Evolutionary conservation across 148 eudicot species (phyloP).

Genomic region (Cornus kousa): DNA sequence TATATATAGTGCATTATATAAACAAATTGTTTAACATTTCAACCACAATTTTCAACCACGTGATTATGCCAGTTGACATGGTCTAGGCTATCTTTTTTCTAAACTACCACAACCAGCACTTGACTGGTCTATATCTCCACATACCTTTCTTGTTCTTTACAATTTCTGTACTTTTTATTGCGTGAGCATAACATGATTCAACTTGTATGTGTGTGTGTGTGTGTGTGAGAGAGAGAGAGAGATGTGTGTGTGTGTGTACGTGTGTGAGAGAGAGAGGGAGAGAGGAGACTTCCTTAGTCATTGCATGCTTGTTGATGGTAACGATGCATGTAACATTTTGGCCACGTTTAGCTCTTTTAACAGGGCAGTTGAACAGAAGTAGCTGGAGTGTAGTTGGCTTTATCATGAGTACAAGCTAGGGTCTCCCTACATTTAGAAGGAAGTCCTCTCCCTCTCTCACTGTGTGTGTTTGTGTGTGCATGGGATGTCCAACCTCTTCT

Average conservation of each 20-base stretch:
- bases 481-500: constrained; percentile 31
- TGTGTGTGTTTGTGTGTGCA: constrained; percentile 14
- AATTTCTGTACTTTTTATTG: neutral
- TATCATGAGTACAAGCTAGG: constrained; percentile 32
- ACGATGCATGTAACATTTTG: constrained; percentile 4
- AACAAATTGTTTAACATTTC: no score
- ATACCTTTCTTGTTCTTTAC: neutral
- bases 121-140: neutral
- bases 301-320: constrained; percentile 12
- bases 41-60: no score
- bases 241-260: no score
- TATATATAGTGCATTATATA: no score
- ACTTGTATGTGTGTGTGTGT: neutral
- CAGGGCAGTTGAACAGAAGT: constrained; percentile 83
- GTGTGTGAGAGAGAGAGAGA: neutral
- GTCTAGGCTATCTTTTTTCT: neutral
- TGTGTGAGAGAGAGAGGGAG: constrained; percentile 6
- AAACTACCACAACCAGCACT: neutral
- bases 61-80: neutral
- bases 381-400: constrained; percentile 73
- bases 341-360: constrained; percentile 13
- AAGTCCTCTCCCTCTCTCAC: constrained; percentile 9
- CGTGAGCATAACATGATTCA: neutral
- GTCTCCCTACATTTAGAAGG: constrained; percentile 19
- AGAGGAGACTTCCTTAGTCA: neutral